Conservation (phyloP, 495 filamentous ascomycete species). For the Staphylotrichum tortipilum region DNA sequence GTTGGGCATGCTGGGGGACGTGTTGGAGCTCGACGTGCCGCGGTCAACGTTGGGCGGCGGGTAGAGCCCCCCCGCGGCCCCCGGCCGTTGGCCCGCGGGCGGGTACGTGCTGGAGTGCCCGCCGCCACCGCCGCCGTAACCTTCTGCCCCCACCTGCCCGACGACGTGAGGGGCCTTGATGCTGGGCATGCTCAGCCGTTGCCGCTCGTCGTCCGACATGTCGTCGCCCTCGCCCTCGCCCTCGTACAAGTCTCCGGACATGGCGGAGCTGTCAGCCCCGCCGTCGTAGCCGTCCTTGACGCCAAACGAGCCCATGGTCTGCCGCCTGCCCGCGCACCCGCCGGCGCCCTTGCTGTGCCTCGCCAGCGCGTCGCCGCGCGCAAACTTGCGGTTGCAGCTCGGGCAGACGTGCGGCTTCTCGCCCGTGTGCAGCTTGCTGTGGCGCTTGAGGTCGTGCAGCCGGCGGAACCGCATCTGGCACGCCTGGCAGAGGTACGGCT, state of each 20-base stretch:
- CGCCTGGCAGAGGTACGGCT: constrained; percentile 84
- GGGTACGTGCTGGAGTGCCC: constrained; percentile 66
- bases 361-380: constrained; percentile 87
- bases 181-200: constrained; percentile 56
- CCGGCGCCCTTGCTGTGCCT: constrained; percentile 94
- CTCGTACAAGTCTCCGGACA: constrained; percentile 73
- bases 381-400: constrained; percentile 89
- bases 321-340: constrained; percentile 82
- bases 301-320: constrained; percentile 78
- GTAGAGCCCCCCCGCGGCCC: constrained; percentile 46
- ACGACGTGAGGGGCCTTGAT: constrained; percentile 62
- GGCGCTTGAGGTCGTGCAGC: constrained; percentile 90
- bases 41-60: constrained; percentile 52
- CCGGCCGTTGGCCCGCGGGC: constrained; percentile 47
- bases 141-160: constrained; percentile 37
- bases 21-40: constrained; percentile 45
- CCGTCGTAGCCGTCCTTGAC: constrained; percentile 65
- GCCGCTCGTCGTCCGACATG: constrained; percentile 43
- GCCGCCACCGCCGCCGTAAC: constrained; percentile 17
- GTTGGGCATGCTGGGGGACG: constrained; percentile 35
- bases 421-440: constrained; percentile 92
- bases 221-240: constrained; percentile 40
- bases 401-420: constrained; percentile 91
- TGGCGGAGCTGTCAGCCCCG: constrained; percentile 60
- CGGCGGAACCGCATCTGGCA: constrained; percentile 86